Base-by-base conservation (phyloP, 164 flowering plant species). In the Liquidambar formosana region DNA sequence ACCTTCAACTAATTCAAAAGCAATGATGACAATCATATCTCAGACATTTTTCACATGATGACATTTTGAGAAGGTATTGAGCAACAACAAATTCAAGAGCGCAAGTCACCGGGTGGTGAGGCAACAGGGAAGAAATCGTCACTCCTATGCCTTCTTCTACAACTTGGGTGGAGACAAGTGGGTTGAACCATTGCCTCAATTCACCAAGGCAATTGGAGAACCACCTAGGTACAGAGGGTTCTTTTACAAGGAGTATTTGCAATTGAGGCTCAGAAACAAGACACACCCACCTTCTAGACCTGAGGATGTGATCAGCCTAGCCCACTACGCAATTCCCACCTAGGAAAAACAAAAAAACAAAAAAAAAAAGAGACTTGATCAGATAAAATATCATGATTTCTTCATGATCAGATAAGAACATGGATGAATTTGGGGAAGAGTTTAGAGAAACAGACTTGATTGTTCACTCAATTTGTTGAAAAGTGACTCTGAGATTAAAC, bases 21-120 rank as follows among this genome's bases (percentile, higher is more conserved):
- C n/a, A n/a, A n/a, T n/a, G n/a, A n/a, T n/a, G n/a, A n/a, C n/a
- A n/a, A n/a, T n/a, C n/a, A n/a, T n/a, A n/a, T n/a, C n/a, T n/a
- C n/a, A n/a, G n/a, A n/a, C n/a, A n/a, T n/a, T n/a, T n/a, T n/a
- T n/a, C n/a, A n/a, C n/a, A n/a, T n/a, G n/a, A n/a, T n/a, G n/a
- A 51, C 54, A 10, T 11, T 33, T 27, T 43, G n/a, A n/a, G 18
- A 27, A 77, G 82, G 81, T 79, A n/a, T 57, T 80, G 73, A 84
- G 76, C 76, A 85, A 82, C 76, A 69, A 83, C 16, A 79, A 72
- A 44, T 77, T 77, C 62, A 85, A 81, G 74, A 85, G 88, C 65
- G 83, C 85, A 23, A 80, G 82, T 2, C 88, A 81, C 67, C 75
- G 77, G 41, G 88, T 85, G 68, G 81, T 85, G 74, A 82, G 84